Conservation (phyloP, 495 filamentous ascomycete genomes). For the Cladorrhinum samala region DNA sequence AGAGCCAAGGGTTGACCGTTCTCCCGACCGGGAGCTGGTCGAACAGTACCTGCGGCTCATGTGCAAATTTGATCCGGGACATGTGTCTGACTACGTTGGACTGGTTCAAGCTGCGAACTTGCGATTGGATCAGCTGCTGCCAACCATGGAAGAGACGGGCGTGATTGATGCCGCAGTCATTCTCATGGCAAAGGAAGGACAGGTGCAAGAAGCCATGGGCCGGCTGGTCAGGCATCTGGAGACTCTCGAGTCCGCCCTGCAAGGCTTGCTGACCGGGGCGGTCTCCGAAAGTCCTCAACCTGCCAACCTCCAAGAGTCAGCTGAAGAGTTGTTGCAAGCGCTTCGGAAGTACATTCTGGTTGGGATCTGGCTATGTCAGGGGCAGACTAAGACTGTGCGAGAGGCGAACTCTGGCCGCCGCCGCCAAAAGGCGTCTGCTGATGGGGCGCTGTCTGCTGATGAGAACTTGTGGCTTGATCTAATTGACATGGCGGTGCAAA, state of each 20-base stretch:
- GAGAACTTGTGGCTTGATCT: slow-evolving; percentile 88
- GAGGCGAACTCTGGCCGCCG: slow-evolving; percentile 23
- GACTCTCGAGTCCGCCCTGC: slow-evolving; percentile 71
- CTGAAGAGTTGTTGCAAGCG: slow-evolving; percentile 61
- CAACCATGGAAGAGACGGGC: slow-evolving; percentile 79
- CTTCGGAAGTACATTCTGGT: slow-evolving; percentile 84
- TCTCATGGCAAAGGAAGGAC: slow-evolving; percentile 83
- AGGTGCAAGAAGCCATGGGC: slow-evolving; percentile 75
- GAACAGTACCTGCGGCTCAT: slow-evolving; percentile 88
- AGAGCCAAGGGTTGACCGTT: slow-evolving; percentile 33
- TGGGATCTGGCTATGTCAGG: slow-evolving; percentile 92
- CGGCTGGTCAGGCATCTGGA: slow-evolving; percentile 72
- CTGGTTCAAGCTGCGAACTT: slow-evolving; percentile 73
- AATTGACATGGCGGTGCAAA: slow-evolving; percentile 75
- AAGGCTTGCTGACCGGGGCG: slow-evolving; percentile 58
- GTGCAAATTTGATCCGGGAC: slow-evolving; percentile 72
- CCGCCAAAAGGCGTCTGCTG: slow-evolving; percentile 43
- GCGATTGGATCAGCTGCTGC: slow-evolving; percentile 72
- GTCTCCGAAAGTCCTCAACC: slow-evolving; percentile 42
- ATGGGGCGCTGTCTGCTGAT: slow-evolving; percentile 63
- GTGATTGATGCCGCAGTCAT: slow-evolving; percentile 91
- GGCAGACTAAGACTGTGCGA: slow-evolving; percentile 63
- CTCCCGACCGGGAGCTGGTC: slow-evolving; percentile 49
- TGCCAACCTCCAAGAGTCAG: slow-evolving; percentile 39
- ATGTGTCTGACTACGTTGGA: slow-evolving; percentile 82